Conservation (phyloP, 345 rosid species). For the Gossypium thurberi region DNA sequence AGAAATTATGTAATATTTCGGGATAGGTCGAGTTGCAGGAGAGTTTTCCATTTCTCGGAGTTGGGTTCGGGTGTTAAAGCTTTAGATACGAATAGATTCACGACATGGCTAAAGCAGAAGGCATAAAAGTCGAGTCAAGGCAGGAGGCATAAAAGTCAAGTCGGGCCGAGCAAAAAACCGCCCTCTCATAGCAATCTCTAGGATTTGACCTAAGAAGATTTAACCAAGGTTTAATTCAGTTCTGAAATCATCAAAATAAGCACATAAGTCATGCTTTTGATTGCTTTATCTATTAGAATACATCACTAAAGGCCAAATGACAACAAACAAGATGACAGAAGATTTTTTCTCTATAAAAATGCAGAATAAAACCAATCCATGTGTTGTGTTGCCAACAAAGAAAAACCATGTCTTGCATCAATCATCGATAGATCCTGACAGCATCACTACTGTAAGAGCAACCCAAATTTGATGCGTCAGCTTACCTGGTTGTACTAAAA, state of each 20-base stretch:
- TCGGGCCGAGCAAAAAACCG: no score
- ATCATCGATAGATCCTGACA: not conserved
- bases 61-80: no score
- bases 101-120: no score
- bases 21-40: no score
- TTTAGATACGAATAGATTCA: no score
- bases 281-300: not conserved
- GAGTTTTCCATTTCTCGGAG: no score
- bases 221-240: not conserved
- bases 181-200: no score
- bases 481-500: conserved; percentile 12
- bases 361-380: not conserved
- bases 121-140: no score
- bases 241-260: not conserved
- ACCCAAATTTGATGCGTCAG: not conserved
- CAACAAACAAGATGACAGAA: not conserved
- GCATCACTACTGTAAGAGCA: not conserved
- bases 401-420: not conserved
- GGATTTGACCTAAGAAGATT: not conserved
- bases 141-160: no score
- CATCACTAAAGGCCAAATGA: not conserved
- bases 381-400: no score
- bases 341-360: not conserved
- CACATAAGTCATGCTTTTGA: not conserved
- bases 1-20: no score